Evolutionary conservation across 2,329 filamentous ascomycete species (phyloP).

Genomic region (Coccinonectria pachysandricola): DNA sequence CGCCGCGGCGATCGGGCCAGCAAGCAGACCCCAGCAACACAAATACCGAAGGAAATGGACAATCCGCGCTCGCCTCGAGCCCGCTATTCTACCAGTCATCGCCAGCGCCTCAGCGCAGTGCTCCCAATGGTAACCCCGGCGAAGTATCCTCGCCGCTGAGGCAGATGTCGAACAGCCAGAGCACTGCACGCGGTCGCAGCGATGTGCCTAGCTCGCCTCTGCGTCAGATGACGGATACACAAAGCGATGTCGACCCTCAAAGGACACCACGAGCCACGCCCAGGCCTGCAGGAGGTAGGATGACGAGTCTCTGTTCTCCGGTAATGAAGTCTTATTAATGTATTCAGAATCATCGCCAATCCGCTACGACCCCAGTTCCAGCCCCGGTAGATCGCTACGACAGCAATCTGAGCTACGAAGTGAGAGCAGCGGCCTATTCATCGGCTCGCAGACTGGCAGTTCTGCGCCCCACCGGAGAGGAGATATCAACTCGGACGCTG

Average conservation of each 20-base stretch:
- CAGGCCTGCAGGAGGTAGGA: constrained; percentile 51
- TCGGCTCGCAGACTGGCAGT: constrained; percentile 51
- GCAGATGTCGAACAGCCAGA: constrained; percentile 48
- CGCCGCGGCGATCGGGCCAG: constrained; percentile 31
- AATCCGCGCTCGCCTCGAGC: constrained; percentile 57
- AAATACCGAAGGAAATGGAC: neutral
- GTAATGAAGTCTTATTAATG: too few species aligned
- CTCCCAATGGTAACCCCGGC: constrained; percentile 20
- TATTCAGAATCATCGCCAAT: constrained; percentile 86
- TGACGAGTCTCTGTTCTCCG: too few species aligned
- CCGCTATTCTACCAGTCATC: constrained; percentile 65
- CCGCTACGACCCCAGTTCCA: constrained; percentile 82
- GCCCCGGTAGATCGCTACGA: constrained; percentile 55
- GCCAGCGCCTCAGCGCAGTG: constrained; percentile 20
- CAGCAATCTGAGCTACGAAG: constrained; percentile 65
- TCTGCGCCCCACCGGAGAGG: constrained; percentile 53
- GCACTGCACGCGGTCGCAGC: constrained; percentile 27
- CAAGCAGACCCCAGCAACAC: constrained; percentile 26
- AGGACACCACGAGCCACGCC: constrained; percentile 61
- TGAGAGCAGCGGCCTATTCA: constrained; percentile 80
- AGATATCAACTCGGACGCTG: constrained; percentile 76
- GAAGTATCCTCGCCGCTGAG: constrained; percentile 44
- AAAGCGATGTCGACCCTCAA: constrained; percentile 44
- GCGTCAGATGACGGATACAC: constrained; percentile 47
- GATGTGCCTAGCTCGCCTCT: constrained; percentile 48